These are phyloP conservation scores for Aspergillus sp. DNA, from an alignment of 2,329 filamentous ascomycete genomes.

Conservation along the genomic window DNA sequence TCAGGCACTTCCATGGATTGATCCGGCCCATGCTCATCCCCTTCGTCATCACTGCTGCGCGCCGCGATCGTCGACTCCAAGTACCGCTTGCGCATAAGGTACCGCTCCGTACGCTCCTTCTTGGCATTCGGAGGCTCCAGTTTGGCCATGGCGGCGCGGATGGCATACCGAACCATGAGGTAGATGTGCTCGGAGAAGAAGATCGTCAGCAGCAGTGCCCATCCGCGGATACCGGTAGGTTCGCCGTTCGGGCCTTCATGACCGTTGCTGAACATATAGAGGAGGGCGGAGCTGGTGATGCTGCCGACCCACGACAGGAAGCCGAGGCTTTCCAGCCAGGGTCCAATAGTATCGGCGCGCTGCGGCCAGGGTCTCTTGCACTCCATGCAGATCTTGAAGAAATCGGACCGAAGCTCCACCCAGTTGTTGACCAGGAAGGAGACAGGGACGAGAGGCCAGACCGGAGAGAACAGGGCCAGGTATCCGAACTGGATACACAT, in stretches of 20 bases:
- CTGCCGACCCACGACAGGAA: conserved; percentile 95
- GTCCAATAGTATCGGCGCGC: conserved; percentile 90
- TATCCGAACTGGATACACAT: conserved; percentile 94
- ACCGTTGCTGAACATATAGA: conserved; percentile 82
- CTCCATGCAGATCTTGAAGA: conserved; percentile 90
- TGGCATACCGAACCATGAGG: conserved; percentile 71
- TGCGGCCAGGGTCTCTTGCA: conserved; percentile 87
- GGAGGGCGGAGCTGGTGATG: conserved; percentile 80
- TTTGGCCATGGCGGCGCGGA: conserved; percentile 73
- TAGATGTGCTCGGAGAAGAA: conserved; percentile 89
- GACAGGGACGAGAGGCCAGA: conserved; percentile 87
- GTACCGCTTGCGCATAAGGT: conserved; percentile 74
- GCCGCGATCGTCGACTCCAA: conserved; percentile 54
- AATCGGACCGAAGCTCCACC: conserved; percentile 91
- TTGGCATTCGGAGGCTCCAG: conserved; percentile 84
- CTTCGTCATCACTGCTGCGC: conserved; percentile 27
- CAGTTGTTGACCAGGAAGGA: conserved; percentile 96
- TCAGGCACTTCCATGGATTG: conserved; percentile 23
- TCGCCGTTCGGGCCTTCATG: conserved; percentile 49
- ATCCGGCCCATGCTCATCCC: conserved; percentile 19
- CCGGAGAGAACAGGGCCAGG: conserved; percentile 84
- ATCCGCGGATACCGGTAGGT: conserved; percentile 68
- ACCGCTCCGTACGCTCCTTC: conserved; percentile 80
- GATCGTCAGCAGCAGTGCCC: conserved; percentile 79
- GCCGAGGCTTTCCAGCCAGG: conserved; percentile 84